Base-by-base conservation (phyloP, 345 rosid genomes). In the Tarenaya hassleriana region DNA sequence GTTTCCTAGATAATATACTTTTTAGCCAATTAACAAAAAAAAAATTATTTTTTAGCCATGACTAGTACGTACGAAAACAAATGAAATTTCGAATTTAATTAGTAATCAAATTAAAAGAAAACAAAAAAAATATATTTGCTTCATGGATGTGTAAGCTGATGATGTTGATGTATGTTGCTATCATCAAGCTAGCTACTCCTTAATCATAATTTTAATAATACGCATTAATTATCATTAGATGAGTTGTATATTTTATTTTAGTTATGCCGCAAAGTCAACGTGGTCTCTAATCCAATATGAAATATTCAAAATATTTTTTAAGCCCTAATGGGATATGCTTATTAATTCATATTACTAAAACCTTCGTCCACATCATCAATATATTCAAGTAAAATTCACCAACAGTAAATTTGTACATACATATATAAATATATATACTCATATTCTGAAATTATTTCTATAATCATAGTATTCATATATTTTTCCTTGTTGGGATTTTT, bases 201-300 rank as follows among this genome's bases (percentile, higher is more conserved):
- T 48, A 38, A 40, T 19, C 50, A 18, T 50, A 9, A 56, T 56
- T 40, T 33, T 5, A 24, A 24, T 24, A 47, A 32, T 16, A 47
- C 12, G 32, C 1, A 41, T 4, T 20, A 16, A 13, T 41, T 27
- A 17, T 17, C 14, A 33, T 47, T 29, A n/a, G 9, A 14, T 33
- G 16, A 12, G 16, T 55, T 41, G 34, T 55, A 41, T 33, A 16
- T 6, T n/a, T 20, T 21, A 41, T 20, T 50, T 33, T 16, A 64
- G 27, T 50, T 44, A 41, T 64, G 24, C 18, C 3, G 13, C 11
- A 35, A 56, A 56, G 69, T 64, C 69, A 64, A 64, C 48, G 58
- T 16, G 58, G 49, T 64, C 69, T 64, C 69, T 64, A 56, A 56
- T 63, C 52, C 57, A 42, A 34, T 63, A 49, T 17, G 18, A 48